Percentiles rank a stretch among this genome's conserved stretches.
These are phyloP conservation scores for Coprinopsis sp. DNA, from an alignment of 768 basidiomycete species.

Conservation along the genomic window DNA sequence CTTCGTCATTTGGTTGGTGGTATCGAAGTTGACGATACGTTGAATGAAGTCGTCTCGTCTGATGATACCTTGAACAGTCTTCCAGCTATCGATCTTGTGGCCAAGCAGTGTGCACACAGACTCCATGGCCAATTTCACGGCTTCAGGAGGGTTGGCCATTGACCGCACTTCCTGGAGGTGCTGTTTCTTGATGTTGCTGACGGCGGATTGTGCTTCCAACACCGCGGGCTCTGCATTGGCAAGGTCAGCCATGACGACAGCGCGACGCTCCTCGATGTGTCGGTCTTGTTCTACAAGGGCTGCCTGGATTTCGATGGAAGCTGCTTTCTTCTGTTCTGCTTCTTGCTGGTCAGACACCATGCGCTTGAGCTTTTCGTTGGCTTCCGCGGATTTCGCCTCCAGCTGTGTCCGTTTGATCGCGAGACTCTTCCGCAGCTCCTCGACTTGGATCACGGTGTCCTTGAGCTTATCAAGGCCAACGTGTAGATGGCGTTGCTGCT, in stretches of 20 bases:
- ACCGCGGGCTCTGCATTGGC: constrained; percentile 98
- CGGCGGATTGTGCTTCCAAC: constrained; percentile 90
- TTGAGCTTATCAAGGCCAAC: constrained; percentile 96
- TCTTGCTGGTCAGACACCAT: constrained; percentile 99
- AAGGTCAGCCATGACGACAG: constrained; percentile 90
- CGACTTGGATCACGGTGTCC: constrained; percentile 95
- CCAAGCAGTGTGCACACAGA: constrained; percentile 96
- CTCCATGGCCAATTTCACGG: constrained; percentile 97
- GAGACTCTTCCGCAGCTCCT: constrained; percentile 91
- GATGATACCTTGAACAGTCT: constrained; percentile 91
- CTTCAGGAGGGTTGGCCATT: constrained; percentile 98
- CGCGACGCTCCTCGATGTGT: constrained; percentile 80
- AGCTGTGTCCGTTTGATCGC: constrained; percentile 92
- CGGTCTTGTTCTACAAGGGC: constrained; percentile 89
- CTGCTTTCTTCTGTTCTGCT: constrained; percentile 96
- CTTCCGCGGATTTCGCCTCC: constrained; percentile 89
- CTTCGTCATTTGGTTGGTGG: constrained; percentile 85
- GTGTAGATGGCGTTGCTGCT: constrained; percentile 97
- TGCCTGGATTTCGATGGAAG: constrained; percentile 93
- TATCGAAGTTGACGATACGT: constrained; percentile 94
- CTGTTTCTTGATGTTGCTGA: constrained; percentile 92
- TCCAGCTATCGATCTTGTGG: constrained; percentile 96
- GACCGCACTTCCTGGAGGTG: constrained; percentile 95
- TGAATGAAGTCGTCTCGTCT: constrained; percentile 96
- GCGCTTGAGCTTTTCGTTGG: constrained; percentile 93